A percentile compares a stretch with the other conserved stretches of the same genome.
Evolutionary conservation across 495 filamentous ascomycete species (phyloP).

Genomic region (Coniosporium apollinis): DNA sequence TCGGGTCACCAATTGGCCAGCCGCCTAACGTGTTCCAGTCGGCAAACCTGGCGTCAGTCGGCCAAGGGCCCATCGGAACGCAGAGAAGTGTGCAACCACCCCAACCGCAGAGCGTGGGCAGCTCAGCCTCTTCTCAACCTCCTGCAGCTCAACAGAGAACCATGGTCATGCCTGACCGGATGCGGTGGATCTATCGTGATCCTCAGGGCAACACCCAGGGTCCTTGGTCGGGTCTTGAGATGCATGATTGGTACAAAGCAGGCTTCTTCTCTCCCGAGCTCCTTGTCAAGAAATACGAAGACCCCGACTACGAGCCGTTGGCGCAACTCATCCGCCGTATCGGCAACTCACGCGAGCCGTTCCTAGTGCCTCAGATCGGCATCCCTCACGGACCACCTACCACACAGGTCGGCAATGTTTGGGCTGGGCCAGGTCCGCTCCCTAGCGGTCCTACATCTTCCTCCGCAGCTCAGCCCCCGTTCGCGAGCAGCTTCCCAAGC

Average conservation of each 20-base stretch:
- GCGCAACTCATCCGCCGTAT: conserved; percentile 90
- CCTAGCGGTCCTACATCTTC: conserved; percentile 23
- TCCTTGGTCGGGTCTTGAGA: conserved; percentile 88
- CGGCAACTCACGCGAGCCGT: conserved; percentile 92
- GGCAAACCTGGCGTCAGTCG: no score
- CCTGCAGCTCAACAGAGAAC: conserved; percentile 59
- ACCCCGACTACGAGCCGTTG: conserved; percentile 86
- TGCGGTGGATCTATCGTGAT: conserved; percentile 96
- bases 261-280: conserved; percentile 93
- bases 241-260: conserved; percentile 99
- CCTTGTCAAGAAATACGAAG: conserved; percentile 84
- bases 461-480: conserved; percentile 68
- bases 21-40: no score
- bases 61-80: background rate
- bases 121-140: conserved; percentile 33
- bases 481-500: conserved; percentile 83
- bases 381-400: conserved; percentile 65
- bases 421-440: conserved; percentile 21
- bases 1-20: conserved; percentile 7
- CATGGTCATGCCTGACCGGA: conserved; percentile 99
- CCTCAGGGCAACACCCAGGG: conserved; percentile 83
- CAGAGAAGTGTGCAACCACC: conserved; percentile 1
- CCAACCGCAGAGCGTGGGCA: conserved; percentile 16
- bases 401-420: conserved; percentile 30
- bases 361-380: conserved; percentile 91